Base-by-base conservation (phyloP, 768 basidiomycete genomes). In the Gelatoporia subvermispora region DNA sequence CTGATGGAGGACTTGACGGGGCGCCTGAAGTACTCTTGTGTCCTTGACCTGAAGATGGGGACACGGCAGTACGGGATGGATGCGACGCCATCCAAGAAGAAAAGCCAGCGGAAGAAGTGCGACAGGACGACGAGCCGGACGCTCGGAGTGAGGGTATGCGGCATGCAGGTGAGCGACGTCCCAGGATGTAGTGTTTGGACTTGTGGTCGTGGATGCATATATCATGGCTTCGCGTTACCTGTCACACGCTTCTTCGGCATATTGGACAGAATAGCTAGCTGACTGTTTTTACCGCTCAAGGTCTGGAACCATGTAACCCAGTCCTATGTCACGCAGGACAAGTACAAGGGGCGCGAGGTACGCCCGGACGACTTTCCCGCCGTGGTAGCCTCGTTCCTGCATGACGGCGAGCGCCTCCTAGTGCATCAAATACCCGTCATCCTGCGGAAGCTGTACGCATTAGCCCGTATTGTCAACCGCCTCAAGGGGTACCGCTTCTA, bases 41-140 rank as follows among this genome's bases (percentile, higher is more conserved):
- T 99, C 36, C 80, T 98, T 60, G 96, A 99, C 67, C 73, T 99
- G 59, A 99, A 99, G 74, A 98, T 98, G 96, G 96, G 96, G n/a
- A 97, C 94, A 24, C 76, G 96, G 28, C 96, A 99, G 70, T 97
- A 98, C 67, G 96, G 96, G 17, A 88, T 95, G 72, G 92, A 96
- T 58, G 96, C 96, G 21, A 88, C 86, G 8, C 70, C 84, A 1
- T 73, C 82, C 45, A 99, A 99, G 74, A 97, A 96, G 79, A 93
- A 88, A 72, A 97, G 94, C 63, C 96, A 99, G 71, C 81, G 94
- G 47, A 96, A 96, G 70, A 99, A 99, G 69, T 98, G 96, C 63
- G 93, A 96, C 63, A 77, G 87, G 47, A 97, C 96, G 44, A 98
- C 96, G 18, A 97, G 93, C 65, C 75, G 90, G 56, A 78, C 83